Evolutionary conservation across 768 basidiomycete genomes (phyloP).

Genomic region (Tylopilus subfusipes): DNA sequence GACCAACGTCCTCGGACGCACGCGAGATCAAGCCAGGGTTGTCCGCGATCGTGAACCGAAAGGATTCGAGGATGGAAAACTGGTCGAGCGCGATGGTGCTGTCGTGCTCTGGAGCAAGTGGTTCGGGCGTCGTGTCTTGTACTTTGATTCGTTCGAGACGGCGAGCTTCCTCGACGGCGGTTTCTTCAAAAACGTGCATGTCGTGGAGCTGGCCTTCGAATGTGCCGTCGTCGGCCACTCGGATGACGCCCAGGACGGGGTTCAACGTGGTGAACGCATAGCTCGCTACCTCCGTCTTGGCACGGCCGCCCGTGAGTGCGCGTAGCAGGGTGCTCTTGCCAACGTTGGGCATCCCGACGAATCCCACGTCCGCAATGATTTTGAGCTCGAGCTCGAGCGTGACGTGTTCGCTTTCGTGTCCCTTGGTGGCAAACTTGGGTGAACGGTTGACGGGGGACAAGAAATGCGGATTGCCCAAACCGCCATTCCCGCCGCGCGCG

Average conservation of each 20-base stretch:
- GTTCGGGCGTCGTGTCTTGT: background rate
- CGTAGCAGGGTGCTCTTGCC: constrained; percentile 90
- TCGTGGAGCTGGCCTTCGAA: constrained; percentile 59
- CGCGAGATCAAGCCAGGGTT: constrained; percentile 89
- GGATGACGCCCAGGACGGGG: constrained; percentile 88
- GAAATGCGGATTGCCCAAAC: constrained; percentile 89
- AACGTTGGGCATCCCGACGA: constrained; percentile 95
- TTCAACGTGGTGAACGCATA: constrained; percentile 97
- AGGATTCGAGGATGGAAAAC: constrained; percentile 64
- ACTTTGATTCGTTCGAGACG: constrained; percentile 35
- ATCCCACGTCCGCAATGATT: constrained; percentile 88
- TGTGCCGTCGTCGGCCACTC: constrained; percentile 74
- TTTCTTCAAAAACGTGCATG: constrained; percentile 62
- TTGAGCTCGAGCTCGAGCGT: constrained; percentile 91
- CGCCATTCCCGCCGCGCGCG: constrained; percentile 74
- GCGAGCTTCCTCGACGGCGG: constrained; percentile 48
- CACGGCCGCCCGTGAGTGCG: constrained; percentile 82
- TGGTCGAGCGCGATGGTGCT: constrained; percentile 29
- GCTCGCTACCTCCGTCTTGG: constrained; percentile 79
- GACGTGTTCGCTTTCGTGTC: constrained; percentile 66
- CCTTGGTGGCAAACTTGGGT: constrained; percentile 84
- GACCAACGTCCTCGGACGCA: constrained; percentile 85
- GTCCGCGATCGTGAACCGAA: constrained; percentile 94
- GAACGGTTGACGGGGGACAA: constrained; percentile 63
- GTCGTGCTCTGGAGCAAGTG: background rate